A percentile compares a stretch with the other conserved stretches of the same genome.
phyloP scores from a whole-genome alignment of 2,329 filamentous ascomycete species.

The Pseudogymnoascus sp. region DNA sequence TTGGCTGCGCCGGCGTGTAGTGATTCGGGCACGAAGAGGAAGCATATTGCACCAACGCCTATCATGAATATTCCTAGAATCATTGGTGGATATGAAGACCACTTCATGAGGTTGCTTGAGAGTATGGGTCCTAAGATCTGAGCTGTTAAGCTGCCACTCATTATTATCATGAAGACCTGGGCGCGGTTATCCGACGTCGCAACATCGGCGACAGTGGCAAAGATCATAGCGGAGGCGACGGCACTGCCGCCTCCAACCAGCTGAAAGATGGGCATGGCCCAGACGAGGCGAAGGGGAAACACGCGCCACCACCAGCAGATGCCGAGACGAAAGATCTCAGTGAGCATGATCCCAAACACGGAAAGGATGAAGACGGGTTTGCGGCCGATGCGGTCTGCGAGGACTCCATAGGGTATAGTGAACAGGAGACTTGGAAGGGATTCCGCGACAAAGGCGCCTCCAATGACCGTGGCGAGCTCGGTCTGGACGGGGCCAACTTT shows the following conservation, averaged over 20 bases:
- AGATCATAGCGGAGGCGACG: constrained; percentile 28
- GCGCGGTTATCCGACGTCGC: constrained; percentile 32
- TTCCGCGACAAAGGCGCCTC: constrained; percentile 26
- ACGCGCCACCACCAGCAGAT: constrained; percentile 30
- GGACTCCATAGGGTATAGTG: constrained; percentile 33
- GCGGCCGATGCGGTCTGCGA: constrained; percentile 34
- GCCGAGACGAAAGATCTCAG: constrained; percentile 25
- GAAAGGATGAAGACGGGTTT: constrained; percentile 30
- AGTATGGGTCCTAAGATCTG: constrained; percentile 33
- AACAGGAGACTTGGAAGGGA: constrained; percentile 28
- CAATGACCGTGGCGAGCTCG: constrained; percentile 31
- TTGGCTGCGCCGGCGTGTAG: constrained; percentile 19
- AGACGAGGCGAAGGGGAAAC: constrained; percentile 30
- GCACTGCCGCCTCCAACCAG: constrained; percentile 33
- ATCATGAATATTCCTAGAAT: constrained; percentile 17
- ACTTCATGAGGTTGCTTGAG: constrained; percentile 31
- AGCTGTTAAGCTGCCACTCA: constrained; percentile 27
- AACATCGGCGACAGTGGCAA: constrained; percentile 33
- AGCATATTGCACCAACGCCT: constrained; percentile 17
- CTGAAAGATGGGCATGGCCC: constrained; percentile 28
- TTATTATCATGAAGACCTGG: constrained; percentile 30
- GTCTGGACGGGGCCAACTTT: constrained; percentile 33
- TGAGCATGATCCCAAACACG: constrained; percentile 27
- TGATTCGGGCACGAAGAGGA: constrained; percentile 28
- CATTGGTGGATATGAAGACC: constrained; percentile 24